A percentile compares a stretch with the other conserved stretches of the same genome.
Evolutionary conservation across 768 basidiomycete genomes (phyloP).

Genomic region (Suillus spraguei): DNA sequence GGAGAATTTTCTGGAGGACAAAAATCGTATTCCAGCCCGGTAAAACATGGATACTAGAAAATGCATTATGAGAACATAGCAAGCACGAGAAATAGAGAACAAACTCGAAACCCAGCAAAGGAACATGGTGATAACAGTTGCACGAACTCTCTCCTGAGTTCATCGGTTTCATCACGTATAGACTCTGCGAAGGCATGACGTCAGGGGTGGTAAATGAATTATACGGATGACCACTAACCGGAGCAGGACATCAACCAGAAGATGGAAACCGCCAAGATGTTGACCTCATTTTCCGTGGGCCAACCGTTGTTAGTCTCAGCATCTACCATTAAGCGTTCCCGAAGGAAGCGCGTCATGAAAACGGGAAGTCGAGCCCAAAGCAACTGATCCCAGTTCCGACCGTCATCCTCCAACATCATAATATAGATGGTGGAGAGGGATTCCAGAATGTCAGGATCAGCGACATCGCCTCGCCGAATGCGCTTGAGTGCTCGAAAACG

Average conservation of each 20-base stretch:
- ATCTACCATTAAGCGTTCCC: conserved; percentile 40
- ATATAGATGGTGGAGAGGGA: conserved; percentile 55
- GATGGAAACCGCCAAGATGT: conserved; percentile 47
- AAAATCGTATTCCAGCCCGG: conserved; percentile 38
- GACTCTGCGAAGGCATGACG: conserved; percentile 28
- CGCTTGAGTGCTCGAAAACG: conserved; percentile 48
- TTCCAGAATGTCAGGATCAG: conserved; percentile 41
- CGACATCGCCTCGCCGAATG: conserved; percentile 41
- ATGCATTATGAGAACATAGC: conserved; percentile 16
- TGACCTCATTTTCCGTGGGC: conserved; percentile 49
- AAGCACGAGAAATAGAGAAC: conserved; percentile 21
- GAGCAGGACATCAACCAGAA: conserved; percentile 48
- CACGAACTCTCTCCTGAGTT: conserved; percentile 36
- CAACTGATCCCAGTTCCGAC: conserved; percentile 50
- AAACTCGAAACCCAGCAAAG: conserved; percentile 51
- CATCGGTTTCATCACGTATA: conserved; percentile 36
- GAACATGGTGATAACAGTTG: conserved; percentile 45
- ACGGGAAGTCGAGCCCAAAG: conserved; percentile 43
- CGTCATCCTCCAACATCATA: conserved; percentile 61
- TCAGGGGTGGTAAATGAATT: not conserved
- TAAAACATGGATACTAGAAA: conserved; percentile 40
- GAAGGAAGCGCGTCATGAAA: conserved; percentile 45
- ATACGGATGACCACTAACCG: conserved; percentile 29
- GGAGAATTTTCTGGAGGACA: conserved; percentile 18
- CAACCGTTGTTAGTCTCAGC: conserved; percentile 45